Evolutionary conservation across 2,329 filamentous ascomycete genomes (phyloP).

Genomic region (Tolypocladium pustulatum): DNA sequence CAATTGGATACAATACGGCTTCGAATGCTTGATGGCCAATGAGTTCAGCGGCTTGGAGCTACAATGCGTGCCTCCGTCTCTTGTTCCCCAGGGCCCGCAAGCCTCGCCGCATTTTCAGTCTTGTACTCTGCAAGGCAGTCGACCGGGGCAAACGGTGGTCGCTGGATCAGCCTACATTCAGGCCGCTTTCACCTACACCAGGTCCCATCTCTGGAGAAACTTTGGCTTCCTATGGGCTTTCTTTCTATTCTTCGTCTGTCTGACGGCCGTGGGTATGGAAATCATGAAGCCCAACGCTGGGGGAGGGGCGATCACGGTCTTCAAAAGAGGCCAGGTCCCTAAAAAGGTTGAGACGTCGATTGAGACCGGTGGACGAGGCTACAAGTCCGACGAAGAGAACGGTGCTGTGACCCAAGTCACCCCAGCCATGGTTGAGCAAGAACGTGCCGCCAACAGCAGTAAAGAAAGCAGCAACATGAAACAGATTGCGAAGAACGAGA

Average conservation of each 20-base stretch:
- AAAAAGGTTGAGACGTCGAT: constrained; percentile 46
- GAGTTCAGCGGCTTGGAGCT: constrained; percentile 49
- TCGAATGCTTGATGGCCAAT: constrained; percentile 57
- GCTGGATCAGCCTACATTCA: constrained; percentile 45
- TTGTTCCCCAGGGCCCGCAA: constrained; percentile 38
- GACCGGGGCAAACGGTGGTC: constrained; percentile 34
- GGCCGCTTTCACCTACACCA: constrained; percentile 42
- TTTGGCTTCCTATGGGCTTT: constrained; percentile 72
- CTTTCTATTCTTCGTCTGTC: constrained; percentile 58
- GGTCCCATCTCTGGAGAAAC: constrained; percentile 60
- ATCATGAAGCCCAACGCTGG: constrained; percentile 49
- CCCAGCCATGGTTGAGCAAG: constrained; percentile 45
- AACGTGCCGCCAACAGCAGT: constrained; percentile 8
- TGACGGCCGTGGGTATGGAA: constrained; percentile 64
- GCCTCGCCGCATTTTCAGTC: constrained; percentile 31
- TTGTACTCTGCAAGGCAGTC: constrained; percentile 39
- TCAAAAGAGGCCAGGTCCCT: constrained; percentile 54
- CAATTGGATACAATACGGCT: constrained; percentile 56
- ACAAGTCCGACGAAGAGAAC: constrained; percentile 38
- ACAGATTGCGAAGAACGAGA: constrained; percentile 51
- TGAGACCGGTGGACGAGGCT: constrained; percentile 33
- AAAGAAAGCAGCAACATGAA: constrained; percentile 22
- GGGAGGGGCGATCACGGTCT: constrained; percentile 48
- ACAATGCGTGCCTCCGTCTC: constrained; percentile 45
- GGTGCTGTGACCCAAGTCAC: constrained; percentile 32